Percentiles rank a stretch among this genome's conserved stretches.
Conservation (phyloP, 345 rosid species). For the Passiflora organensis region DNA sequence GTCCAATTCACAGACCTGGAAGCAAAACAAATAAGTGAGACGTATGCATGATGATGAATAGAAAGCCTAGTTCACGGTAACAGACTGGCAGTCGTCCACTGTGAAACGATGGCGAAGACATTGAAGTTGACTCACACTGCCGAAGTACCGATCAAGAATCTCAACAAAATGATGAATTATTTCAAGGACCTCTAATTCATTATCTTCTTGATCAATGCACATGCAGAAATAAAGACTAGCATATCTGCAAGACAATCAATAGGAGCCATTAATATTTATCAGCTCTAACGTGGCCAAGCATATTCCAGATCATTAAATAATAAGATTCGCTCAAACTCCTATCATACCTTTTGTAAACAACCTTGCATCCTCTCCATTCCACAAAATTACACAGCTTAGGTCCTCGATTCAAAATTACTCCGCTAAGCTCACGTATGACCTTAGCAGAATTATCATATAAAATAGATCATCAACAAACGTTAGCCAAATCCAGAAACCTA, state of each 20-base stretch:
- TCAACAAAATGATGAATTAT: slow-evolving; percentile 93
- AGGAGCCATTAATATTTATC: slow-evolving; percentile 3
- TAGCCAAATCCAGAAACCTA: no score
- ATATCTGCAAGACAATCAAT: slow-evolving; percentile 48
- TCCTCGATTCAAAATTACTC: slow-evolving; percentile 71
- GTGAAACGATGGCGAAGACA: no score
- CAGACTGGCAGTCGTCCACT: no score
- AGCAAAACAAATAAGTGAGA: background rate
- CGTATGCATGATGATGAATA: no score
- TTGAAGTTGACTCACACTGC: slow-evolving; percentile 96
- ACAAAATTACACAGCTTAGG: slow-evolving; percentile 94
- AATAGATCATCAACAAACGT: background rate
- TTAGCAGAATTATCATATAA: slow-evolving; percentile 16
- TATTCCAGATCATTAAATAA: background rate
- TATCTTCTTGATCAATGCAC: slow-evolving; percentile 91
- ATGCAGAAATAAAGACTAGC: slow-evolving; percentile 98
- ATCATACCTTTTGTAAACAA: slow-evolving; percentile 80
- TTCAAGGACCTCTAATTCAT: slow-evolving; percentile 82
- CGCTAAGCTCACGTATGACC: slow-evolving; percentile 92
- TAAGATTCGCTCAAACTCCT: no score
- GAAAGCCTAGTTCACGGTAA: no score
- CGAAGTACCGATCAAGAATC: slow-evolving; percentile 91
- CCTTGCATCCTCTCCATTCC: slow-evolving; percentile 91
- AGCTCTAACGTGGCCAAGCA: no score
- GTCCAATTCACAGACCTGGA: slow-evolving; percentile 91